phyloP scores from a whole-genome alignment of 352 stramenopile species.

The Phytophthora citricola region DNA sequence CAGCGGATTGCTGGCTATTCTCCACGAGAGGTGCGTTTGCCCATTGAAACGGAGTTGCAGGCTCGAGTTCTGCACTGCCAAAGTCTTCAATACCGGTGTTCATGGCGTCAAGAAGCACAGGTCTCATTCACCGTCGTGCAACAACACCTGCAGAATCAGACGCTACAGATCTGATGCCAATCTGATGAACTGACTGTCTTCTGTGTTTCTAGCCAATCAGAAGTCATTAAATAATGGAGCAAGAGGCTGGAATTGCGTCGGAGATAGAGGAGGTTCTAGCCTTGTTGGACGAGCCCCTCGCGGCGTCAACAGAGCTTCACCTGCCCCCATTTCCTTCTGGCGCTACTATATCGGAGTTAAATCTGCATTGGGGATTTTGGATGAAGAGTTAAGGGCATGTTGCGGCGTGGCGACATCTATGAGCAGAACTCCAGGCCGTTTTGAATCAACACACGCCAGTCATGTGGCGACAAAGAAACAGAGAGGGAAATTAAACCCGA shows the following conservation, averaged over 20 bases:
- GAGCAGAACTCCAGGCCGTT: too few species aligned
- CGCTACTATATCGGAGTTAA: background rate
- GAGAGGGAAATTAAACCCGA: constrained; percentile 31
- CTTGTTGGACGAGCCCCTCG: constrained; percentile 17
- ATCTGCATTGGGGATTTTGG: constrained; percentile 1
- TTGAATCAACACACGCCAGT: background rate
- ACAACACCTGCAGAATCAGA: too few species aligned
- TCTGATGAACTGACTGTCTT: too few species aligned
- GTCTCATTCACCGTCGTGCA: too few species aligned
- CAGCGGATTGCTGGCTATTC: too few species aligned
- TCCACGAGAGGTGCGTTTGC: too few species aligned
- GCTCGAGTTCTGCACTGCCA: background rate
- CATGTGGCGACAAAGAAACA: constrained; percentile 12
- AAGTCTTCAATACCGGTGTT: background rate
- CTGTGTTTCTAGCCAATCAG: constrained; percentile 1
- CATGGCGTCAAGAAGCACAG: constrained; percentile 10
- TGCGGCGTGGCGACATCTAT: background rate
- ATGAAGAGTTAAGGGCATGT: background rate
- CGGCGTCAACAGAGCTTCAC: constrained; percentile 1
- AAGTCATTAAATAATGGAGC: constrained; percentile 2
- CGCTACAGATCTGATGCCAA: too few species aligned
- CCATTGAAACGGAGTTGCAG: too few species aligned
- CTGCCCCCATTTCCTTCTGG: background rate
- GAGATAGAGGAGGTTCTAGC: constrained; percentile 26
- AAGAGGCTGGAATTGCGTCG: background rate